phyloP scores from a whole-genome alignment of 176 grass and related monocot genomes.

The Cenchrus fungigraminus region DNA sequence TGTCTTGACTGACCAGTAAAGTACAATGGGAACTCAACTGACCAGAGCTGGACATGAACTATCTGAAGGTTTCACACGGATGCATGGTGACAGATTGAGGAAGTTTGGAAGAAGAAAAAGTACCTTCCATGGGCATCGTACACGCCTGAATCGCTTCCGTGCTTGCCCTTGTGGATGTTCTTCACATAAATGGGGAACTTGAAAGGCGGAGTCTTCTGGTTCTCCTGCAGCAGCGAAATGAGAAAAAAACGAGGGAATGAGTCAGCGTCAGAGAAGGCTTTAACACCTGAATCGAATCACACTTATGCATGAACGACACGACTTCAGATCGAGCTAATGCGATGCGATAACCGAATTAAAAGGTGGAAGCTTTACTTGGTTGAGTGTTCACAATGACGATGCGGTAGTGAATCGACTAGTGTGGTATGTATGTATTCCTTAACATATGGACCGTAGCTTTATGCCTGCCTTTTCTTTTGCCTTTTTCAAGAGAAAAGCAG shows the following conservation, averaged over 20 bases:
- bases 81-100: neutral
- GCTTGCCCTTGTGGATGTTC: conserved; percentile 76
- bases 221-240: conserved; percentile 29
- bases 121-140: conserved; percentile 77
- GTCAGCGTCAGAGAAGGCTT: too few relatives aligned
- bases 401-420: neutral
- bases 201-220: conserved; percentile 45
- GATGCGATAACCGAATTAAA: neutral
- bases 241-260: too few relatives aligned
- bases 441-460: neutral
- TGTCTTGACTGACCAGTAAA: neutral
- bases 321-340: too few relatives aligned
- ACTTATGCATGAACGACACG: neutral
- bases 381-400: neutral
- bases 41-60: neutral
- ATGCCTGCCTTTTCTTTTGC: neutral
- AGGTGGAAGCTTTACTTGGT: neutral
- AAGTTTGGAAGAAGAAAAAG: neutral
- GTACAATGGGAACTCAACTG: neutral
- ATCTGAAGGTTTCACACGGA: neutral
- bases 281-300: neutral
- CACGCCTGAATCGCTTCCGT: conserved; percentile 73
- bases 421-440: neutral
- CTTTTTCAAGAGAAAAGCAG: neutral
- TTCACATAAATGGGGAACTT: conserved; percentile 69